Evolutionary conservation across 2,329 filamentous ascomycete species (phyloP).

Genomic region (Epichloe bromicola): DNA sequence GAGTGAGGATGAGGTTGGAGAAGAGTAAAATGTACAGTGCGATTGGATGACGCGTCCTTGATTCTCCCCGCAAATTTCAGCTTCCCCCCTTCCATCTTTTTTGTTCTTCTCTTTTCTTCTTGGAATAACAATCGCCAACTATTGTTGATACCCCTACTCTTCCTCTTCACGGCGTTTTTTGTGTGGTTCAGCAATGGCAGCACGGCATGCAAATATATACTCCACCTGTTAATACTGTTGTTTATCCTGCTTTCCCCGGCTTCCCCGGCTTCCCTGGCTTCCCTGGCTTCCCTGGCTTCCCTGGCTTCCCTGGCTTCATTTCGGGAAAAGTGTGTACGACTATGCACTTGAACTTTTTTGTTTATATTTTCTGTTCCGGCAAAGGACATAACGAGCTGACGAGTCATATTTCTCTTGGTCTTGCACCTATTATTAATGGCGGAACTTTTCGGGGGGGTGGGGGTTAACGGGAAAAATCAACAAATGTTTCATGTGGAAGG

Average conservation of each 20-base stretch:
- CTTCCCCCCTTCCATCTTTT: background rate
- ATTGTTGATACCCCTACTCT: background rate
- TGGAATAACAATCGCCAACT: background rate
- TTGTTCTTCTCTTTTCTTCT: background rate
- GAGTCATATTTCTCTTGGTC: slow-evolving; percentile 1
- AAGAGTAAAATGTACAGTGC: background rate
- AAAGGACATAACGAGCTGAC: slow-evolving; percentile 1
- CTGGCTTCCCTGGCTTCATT: background rate
- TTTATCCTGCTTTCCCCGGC: background rate
- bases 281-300: background rate
- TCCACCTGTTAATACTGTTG: slow-evolving; percentile 1
- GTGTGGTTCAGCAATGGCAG: background rate
- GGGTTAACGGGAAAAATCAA: background rate
- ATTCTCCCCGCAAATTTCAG: background rate
- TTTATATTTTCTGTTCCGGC: background rate
- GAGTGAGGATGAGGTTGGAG: slow-evolving; percentile 32
- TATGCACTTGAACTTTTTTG: background rate
- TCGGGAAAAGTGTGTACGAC: slow-evolving; percentile 1
- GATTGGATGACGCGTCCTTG: background rate
- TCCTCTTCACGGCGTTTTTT: background rate
- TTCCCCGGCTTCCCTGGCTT: too few species aligned
- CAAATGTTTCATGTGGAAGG: background rate
- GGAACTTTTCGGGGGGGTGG: background rate
- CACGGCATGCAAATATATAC: slow-evolving; percentile 2
- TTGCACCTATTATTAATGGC: background rate